phyloP scores from a whole-genome alignment of 1,284 basidiomycete species.

The Papiliotrema flavescens region DNA sequence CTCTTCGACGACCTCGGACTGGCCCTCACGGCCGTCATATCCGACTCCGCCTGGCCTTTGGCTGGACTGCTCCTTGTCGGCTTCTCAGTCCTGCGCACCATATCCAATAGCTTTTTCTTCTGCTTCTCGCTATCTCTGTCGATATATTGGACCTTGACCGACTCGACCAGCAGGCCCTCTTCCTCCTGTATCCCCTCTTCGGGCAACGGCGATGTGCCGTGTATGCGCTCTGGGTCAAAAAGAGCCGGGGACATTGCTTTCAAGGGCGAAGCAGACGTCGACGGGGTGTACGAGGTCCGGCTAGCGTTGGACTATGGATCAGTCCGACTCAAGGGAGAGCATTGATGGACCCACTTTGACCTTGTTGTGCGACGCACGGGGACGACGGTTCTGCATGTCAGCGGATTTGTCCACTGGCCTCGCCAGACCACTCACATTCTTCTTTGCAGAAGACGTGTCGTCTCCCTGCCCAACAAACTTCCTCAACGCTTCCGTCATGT shows the following conservation, averaged over 20 bases:
- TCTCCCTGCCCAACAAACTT: slow-evolving; percentile 22
- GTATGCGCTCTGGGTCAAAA: neutral
- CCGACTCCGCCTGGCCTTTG: neutral
- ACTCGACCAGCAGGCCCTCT: neutral
- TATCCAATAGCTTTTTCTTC: neutral
- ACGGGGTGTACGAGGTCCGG: neutral
- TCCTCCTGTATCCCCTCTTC: neutral
- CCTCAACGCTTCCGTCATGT: slow-evolving; percentile 29
- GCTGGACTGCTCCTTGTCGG: neutral
- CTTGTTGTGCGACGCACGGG: neutral
- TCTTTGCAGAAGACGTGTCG: neutral
- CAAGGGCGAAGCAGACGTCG: neutral
- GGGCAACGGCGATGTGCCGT: neutral
- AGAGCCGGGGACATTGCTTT: neutral
- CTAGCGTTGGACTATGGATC: neutral
- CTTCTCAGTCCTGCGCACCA: neutral
- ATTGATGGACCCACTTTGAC: neutral
- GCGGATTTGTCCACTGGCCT: neutral
- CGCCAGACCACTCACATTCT: neutral
- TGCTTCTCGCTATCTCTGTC: neutral
- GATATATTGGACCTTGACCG: neutral
- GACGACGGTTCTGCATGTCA: neutral
- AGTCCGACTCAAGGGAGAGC: neutral
- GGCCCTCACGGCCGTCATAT: too few relatives aligned
- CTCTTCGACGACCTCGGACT: too few relatives aligned